phyloP scores from a whole-genome alignment of 2,329 filamentous ascomycete genomes.

The Fusarium ramigenum region DNA sequence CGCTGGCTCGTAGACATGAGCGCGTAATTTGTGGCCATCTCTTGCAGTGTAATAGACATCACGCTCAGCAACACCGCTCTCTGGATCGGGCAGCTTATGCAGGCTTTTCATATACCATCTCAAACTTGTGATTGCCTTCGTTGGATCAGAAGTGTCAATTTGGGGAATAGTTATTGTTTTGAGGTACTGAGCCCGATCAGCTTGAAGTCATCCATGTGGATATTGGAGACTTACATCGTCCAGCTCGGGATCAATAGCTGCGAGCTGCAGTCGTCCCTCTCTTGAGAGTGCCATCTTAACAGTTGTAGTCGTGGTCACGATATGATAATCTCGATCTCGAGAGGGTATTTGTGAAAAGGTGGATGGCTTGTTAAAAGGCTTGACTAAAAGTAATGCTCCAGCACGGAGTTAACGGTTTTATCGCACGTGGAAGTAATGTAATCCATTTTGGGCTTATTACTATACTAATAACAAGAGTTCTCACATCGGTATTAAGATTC shows the following conservation, averaged over 20 bases:
- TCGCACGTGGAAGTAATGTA: not conserved
- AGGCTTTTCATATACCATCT: conserved; percentile 6
- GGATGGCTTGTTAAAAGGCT: fast-evolving
- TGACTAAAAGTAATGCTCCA: no score
- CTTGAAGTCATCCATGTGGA: fast-evolving
- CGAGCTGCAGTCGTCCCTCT: not conserved
- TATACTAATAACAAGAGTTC: no score
- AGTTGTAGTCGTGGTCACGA: fast-evolving
- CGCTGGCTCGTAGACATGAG: not conserved
- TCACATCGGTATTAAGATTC: not conserved
- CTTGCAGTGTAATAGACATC: not conserved
- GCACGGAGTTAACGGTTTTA: not conserved
- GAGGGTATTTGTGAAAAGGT: not conserved
- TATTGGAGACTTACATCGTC: not conserved
- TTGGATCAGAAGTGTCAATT: not conserved
- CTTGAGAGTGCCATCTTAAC: not conserved
- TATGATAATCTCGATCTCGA: not conserved
- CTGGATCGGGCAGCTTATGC: not conserved
- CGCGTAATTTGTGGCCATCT: not conserved
- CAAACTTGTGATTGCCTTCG: not conserved
- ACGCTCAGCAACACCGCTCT: not conserved
- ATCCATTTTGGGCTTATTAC: not conserved
- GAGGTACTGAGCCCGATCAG: not conserved
- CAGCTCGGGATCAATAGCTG: not conserved
- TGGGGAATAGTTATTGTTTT: not conserved